phyloP scores from a whole-genome alignment of 2,329 filamentous ascomycete genomes.

The Davidsoniella eucalypti region DNA sequence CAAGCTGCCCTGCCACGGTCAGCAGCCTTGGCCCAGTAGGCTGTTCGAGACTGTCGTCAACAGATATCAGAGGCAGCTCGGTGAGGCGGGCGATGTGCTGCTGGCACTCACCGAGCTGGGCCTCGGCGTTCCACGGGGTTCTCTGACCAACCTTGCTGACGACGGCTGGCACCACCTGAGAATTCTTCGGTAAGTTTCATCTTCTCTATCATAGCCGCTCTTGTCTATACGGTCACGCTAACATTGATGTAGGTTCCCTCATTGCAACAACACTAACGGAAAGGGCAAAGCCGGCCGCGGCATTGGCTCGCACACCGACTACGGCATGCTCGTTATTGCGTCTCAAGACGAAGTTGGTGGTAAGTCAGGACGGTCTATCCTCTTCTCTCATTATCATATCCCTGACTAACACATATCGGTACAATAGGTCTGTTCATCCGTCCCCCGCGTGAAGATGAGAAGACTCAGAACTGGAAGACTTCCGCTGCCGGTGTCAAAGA shows the following conservation, averaged over 20 bases:
- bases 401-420: constrained; percentile 15
- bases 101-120: constrained; percentile 30
- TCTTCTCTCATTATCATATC: not conserved
- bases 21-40: constrained; percentile 30
- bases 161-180: constrained; percentile 37
- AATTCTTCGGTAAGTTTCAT: constrained; percentile 24
- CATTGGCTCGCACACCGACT: constrained; percentile 36
- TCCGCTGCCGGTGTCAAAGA: constrained; percentile 28
- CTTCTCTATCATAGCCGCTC: no score
- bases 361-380: constrained; percentile 12
- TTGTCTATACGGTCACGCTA: not conserved
- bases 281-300: constrained; percentile 33
- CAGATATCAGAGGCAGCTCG: constrained; percentile 26
- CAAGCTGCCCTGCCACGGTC: constrained; percentile 33
- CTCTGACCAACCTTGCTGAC: constrained; percentile 25
- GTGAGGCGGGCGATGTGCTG: constrained; percentile 27
- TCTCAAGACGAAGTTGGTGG: constrained; percentile 34
- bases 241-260: constrained; percentile 19
- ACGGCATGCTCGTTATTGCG: constrained; percentile 33
- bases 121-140: constrained; percentile 23
- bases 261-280: constrained; percentile 24
- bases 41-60: constrained; percentile 25
- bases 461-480: constrained; percentile 28
- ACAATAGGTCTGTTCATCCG: constrained; percentile 25
- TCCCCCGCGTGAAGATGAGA: constrained; percentile 24